Base-by-base conservation (phyloP, 2,329 filamentous ascomycete species). In the Epicoccum sorghinum region DNA sequence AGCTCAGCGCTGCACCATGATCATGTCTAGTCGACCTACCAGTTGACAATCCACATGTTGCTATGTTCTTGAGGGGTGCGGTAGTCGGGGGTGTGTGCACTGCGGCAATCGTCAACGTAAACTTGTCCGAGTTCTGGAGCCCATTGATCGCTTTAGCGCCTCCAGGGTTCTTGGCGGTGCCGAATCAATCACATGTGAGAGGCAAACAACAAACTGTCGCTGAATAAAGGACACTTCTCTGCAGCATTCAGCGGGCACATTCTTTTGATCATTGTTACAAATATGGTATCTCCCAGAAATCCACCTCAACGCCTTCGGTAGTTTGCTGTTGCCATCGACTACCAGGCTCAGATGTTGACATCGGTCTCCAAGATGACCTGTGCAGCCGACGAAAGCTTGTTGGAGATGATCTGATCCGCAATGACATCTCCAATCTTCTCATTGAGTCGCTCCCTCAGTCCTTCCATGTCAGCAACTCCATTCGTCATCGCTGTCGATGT, bases 11-110 rank as follows among this genome's bases (percentile, higher is more conserved):
- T 10, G 10, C 36, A 35, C 7, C 4, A 10, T 2, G 12, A 5
- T 6, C 9, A 8, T 22, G 5, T 4, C 12, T 8, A 4, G 13
- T 7, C 8, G 4, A 29, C 35, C 43, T 54, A 93, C 91, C 91
- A 96, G 86, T 93, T 91, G 75, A 95, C 80, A 77, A 96, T 90
- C 90, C 90, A 96, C 91, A 96, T 96, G 62, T 45, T 58, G 47
- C 49, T 43, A 22, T 41, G 9, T 52, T 47, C 30, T 42, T 25
- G 43, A 49, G 32, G 42, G 14, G 37, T 48, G 27, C 30, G 54
- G 35, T 52, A 29, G 44, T 38, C 42, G 37, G 42, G 40, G 25
- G 22, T 36, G 42, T 46, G 33, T 49, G 47, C 47, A 41, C 39
- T 55, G 44, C 54, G 44, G 48, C 48, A 40, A 46, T 45, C 40